Evolutionary conservation across 2,329 filamentous ascomycete genomes (phyloP), one percentile per base, ranked within the genome.

Genomic region (Davidsoniella eucalypti): DNA sequence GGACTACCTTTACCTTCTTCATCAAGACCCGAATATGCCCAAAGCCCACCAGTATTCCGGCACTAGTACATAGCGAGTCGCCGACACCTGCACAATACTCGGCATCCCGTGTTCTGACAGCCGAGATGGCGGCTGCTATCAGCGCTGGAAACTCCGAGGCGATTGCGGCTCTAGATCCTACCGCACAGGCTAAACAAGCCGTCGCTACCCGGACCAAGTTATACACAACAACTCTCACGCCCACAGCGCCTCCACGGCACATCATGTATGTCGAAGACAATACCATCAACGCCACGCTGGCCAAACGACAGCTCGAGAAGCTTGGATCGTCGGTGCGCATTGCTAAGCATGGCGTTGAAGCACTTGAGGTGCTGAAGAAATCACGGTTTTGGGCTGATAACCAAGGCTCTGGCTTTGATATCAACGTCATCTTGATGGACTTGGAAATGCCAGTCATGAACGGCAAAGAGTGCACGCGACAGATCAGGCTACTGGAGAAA

Each of bases 361-460:
- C 77, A 0, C 64, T 82, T 1, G 73, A 80, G 45, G 68, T 71
- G 42, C 59, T 82, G 33, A 66, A 72, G 53, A 67, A 65, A 45
- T 78, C 76, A 7, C 66, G 68, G 5, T 78, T 74, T 59, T 78
- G 76, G 76, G 59, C 61, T 18, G 69, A 69, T 12, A 64, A 69
- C 7, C 68, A 70, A 54, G 53, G 61, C 14, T 63, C 67, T 12
- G 70, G 70, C 2, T 63, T 69, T 7, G 71, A 78, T 44, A 70
- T 84, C 21, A 76, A 77, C 7, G 70, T 87, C 43, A 79, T 88
- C 10, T 63, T 88, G 5, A 87, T 88, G 83, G 84, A 88, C 59
- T 69, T 87, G 44, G 83, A 87, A 58, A 88, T 88, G 84, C 84
- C 84, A 1, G 72, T 87, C 41, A 87, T 87, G 84, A 82, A 88